Conservation (phyloP, 73 alveolate species). For the Paramecium biaurelia region DNA sequence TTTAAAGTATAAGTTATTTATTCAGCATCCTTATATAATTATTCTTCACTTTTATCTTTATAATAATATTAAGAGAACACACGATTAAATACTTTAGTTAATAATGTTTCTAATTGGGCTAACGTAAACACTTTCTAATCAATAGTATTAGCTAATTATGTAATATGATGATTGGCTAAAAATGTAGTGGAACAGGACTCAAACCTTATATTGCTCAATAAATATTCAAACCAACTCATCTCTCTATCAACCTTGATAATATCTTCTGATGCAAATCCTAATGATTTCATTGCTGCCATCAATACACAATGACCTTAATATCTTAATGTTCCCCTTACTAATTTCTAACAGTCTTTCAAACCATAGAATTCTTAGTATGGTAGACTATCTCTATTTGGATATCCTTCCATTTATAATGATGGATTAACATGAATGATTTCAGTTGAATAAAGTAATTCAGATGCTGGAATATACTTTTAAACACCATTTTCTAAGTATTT, state of each 20-base stretch:
- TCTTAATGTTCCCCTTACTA: constrained; percentile 85
- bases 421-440: constrained; percentile 70
- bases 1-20: neutral
- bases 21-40: neutral
- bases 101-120: neutral
- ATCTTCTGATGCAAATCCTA: constrained; percentile 78
- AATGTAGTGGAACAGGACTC: neutral
- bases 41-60: neutral
- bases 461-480: constrained; percentile 60
- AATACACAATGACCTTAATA: constrained; percentile 73
- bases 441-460: constrained; percentile 67
- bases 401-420: constrained; percentile 79
- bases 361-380: constrained; percentile 43
- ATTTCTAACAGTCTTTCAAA: constrained; percentile 67
- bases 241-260: constrained; percentile 51
- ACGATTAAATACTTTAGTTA: neutral
- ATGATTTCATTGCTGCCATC: constrained; percentile 78
- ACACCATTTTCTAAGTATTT: constrained; percentile 70
- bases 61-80: constrained; percentile 1
- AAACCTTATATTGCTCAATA: constrained; percentile 37
- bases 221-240: constrained; percentile 67
- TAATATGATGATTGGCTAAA: neutral
- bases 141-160: neutral
- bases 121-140: neutral
- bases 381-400: constrained; percentile 83